Percentiles rank a stretch among this genome's conserved stretches.
Conservation (phyloP, 306 rosid species). For the Medicago truncatula region MtrunA17r5.0-ANR NC_053045.1:32483501-32484000, state of each 20-base stretch:
- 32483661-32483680: neutral
- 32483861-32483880: slow-evolving; percentile 84
- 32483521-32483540: slow-evolving; percentile 97
- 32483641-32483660: neutral
- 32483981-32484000: slow-evolving; percentile 35
- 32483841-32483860: slow-evolving; percentile 76
- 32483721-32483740: neutral
- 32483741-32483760: neutral
- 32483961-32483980: slow-evolving; percentile 39
- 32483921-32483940: slow-evolving; percentile 97
- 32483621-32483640: neutral
- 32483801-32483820: slow-evolving; percentile 29
- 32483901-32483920: slow-evolving; percentile 93
- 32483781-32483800: slow-evolving; percentile 1
- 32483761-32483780: neutral
- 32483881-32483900: slow-evolving; percentile 91
- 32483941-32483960: slow-evolving; percentile 36
- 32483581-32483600: slow-evolving; percentile 60
- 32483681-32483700: neutral
- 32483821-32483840: slow-evolving; percentile 25
- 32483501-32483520: slow-evolving; percentile 98
- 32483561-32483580: slow-evolving; percentile 97
- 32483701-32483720: neutral
- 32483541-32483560: slow-evolving; percentile 98
- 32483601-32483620: neutral